Evolutionary conservation across 2,329 filamentous ascomycete species (phyloP), one percentile per base, ranked within the genome.

Genomic region (Botrytis deweyae): DNA sequence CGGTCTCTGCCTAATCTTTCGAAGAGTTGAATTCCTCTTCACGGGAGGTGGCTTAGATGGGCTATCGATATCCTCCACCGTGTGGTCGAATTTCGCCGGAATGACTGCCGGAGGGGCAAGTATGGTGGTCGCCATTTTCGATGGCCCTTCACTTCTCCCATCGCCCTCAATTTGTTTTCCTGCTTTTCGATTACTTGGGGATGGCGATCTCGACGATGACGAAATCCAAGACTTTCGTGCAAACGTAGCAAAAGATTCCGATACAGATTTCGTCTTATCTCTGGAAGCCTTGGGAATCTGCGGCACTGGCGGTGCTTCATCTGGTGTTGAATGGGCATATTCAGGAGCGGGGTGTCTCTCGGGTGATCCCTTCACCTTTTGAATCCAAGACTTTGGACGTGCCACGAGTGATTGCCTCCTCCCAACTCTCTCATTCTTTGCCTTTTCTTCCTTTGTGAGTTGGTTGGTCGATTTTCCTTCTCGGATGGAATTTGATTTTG

Each of bases 151-250:
- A 73, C 64, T 40, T 40, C 75, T 72, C 70, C 73, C 74, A 63
- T 75, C 75, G 59, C 74, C 73, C 25, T 79, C 77, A 38, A 66
- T 59, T 14, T 77, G 75, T 72, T 76, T 78, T 63, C 44, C 73
- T 22, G 49, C 40, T 9, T 71, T 76, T 66, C 76, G 76, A 65
- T 81, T 80, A 8, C 81, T 82, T 5, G 85, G 85, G 33, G 85
- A 86, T 12, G 85, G 83, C 6, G 86, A 85, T 74, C 85, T 83
- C 40, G 70, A 66, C n/a, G 84, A 86, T 8, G 81, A 80, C 16
- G 83, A 82, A 62, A 82, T 83, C 86, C 86, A 88, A 72, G 86
- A 85, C 79, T 85, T 87, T 66, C 85, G 83, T 49, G 86, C 85
- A 71, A 88, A 81, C 64, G 82, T 85, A 66, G 84, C 84, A 76